Evolutionary conservation across 2,329 filamentous ascomycete genomes (phyloP).

Genomic region (Penicillium capsulatum): DNA sequence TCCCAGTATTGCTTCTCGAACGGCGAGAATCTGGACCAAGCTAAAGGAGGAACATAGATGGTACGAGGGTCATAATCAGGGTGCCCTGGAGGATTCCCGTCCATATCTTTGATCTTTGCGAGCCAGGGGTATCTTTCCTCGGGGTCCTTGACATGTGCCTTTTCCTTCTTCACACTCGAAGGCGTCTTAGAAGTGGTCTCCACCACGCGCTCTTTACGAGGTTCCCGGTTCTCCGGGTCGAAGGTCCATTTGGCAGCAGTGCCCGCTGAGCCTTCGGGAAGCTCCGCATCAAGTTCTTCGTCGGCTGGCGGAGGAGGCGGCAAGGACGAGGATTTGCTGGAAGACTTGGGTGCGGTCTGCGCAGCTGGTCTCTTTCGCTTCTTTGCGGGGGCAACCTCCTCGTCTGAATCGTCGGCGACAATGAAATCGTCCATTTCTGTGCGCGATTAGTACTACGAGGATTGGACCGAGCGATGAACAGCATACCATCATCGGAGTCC

Average conservation of each 20-base stretch:
- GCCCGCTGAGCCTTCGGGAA: slow-evolving; percentile 55
- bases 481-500: slow-evolving; percentile 47
- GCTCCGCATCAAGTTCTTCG: slow-evolving; percentile 54
- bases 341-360: slow-evolving; percentile 37
- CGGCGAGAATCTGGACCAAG: slow-evolving; percentile 78
- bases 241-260: slow-evolving; percentile 81
- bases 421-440: slow-evolving; percentile 83
- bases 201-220: slow-evolving; percentile 47
- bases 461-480: background rate
- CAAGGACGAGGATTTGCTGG: slow-evolving; percentile 32
- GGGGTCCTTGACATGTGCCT: slow-evolving; percentile 76
- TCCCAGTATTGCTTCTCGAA: slow-evolving; percentile 99
- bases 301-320: slow-evolving; percentile 52
- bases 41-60: slow-evolving; percentile 78
- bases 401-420: slow-evolving; percentile 80
- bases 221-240: slow-evolving; percentile 57
- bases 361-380: slow-evolving; percentile 67
- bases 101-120: slow-evolving; percentile 77
- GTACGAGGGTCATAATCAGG: slow-evolving; percentile 89
- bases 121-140: slow-evolving; percentile 88
- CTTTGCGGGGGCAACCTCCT: slow-evolving; percentile 56
- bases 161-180: slow-evolving; percentile 49
- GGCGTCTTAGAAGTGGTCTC: slow-evolving; percentile 33
- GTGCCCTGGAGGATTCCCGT: slow-evolving; percentile 70
- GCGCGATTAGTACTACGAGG: slow-evolving; percentile 6